phyloP scores from a whole-genome alignment of 202 grass and related monocot genomes.

The Digitaria exilis region DNA sequence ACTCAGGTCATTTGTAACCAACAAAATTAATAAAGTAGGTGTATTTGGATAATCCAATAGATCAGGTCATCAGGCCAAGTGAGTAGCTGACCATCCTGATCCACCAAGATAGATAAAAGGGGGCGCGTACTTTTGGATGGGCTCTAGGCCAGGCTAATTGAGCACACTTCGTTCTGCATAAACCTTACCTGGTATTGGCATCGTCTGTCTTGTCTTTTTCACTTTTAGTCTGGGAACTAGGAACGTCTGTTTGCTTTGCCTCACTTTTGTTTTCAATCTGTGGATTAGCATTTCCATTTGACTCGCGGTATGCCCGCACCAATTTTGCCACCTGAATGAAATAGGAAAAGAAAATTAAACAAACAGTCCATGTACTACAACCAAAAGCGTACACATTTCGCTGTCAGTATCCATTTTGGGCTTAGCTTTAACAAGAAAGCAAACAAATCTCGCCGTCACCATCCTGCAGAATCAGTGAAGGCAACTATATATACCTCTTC shows the following conservation, averaged over 20 bases:
- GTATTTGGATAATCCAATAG: not conserved
- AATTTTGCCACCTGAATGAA: not conserved
- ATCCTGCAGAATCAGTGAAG: not conserved
- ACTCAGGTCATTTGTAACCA: not conserved
- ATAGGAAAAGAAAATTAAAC: not conserved
- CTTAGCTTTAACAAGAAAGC: not conserved
- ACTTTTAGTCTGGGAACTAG: not conserved
- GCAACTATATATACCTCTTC: not conserved
- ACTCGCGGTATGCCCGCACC: not conserved
- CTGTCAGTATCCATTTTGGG: too few relatives aligned
- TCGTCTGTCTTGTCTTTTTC: not conserved
- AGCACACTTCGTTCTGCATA: not conserved
- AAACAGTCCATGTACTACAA: not conserved
- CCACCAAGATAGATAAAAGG: not conserved
- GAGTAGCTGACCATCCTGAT: not conserved
- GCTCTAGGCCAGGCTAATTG: not conserved
- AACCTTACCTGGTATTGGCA: not conserved
- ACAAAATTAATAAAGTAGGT: not conserved
- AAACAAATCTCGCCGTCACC: not conserved
- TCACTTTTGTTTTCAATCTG: not conserved
- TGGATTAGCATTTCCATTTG: not conserved
- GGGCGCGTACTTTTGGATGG: not conserved
- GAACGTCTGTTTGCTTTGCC: not conserved
- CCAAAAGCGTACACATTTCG: too few relatives aligned
- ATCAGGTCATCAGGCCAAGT: not conserved